Conservation (phyloP, 164 flowering plant species). For the Piper betle region DNA sequence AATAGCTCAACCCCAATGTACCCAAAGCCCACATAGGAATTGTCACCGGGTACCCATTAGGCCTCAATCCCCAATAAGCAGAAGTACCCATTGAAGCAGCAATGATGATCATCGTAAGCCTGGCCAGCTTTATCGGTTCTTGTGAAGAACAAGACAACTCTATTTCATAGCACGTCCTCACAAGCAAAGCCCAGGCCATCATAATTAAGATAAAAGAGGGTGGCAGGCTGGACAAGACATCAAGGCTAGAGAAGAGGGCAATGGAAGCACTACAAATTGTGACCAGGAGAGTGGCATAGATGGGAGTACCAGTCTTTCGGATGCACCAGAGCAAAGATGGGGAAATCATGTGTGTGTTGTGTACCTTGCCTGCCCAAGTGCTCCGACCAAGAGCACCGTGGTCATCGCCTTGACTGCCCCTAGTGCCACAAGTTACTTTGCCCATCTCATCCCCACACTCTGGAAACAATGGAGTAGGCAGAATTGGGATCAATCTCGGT, state of each 20-base stretch:
- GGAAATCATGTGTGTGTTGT: constrained; percentile 71
- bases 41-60: constrained; percentile 26
- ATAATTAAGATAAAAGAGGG: no score
- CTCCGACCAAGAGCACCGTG: constrained; percentile 59
- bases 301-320: constrained; percentile 42
- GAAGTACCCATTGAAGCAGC: constrained; percentile 44
- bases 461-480: constrained; percentile 56
- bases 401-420: constrained; percentile 5
- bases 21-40: constrained; percentile 44
- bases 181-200: no score
- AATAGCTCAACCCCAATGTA: constrained; percentile 32
- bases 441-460: constrained; percentile 29
- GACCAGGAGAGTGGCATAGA: constrained; percentile 32
- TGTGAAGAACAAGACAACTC: constrained; percentile 24
- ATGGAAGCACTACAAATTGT: no score
- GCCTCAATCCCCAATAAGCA: constrained; percentile 27
- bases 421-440: no score
- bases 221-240: no score
- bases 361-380: constrained; percentile 73
- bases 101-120: constrained; percentile 24
- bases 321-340: constrained; percentile 26
- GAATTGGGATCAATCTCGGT: constrained; percentile 59
- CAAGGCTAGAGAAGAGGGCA: no score
- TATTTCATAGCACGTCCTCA: no score
- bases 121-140: constrained; percentile 21